Evolutionary conservation across 2,329 filamentous ascomycete species (phyloP).

Genomic region (Rhinocladiella similis): DNA sequence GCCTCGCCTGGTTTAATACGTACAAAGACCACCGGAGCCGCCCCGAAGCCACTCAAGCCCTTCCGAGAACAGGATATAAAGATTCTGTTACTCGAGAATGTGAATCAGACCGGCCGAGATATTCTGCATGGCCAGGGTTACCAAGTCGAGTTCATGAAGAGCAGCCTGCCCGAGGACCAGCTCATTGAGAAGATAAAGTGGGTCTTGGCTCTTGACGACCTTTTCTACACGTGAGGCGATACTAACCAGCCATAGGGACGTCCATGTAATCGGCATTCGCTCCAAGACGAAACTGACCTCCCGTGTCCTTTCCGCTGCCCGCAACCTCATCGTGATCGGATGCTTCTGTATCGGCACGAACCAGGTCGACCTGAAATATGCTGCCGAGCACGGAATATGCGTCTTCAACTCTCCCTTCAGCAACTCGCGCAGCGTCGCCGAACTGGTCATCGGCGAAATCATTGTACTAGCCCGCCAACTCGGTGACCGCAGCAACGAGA

Average conservation of each 20-base stretch:
- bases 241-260: conserved; percentile 55
- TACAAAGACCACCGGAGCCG: conserved; percentile 44
- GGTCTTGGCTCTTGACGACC: conserved; percentile 32
- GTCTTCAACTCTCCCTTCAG: conserved; percentile 99
- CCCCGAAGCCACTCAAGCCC: conserved; percentile 80
- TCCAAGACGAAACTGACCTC: conserved; percentile 95
- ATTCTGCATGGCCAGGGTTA: conserved; percentile 86
- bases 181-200: conserved; percentile 95
- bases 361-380: conserved; percentile 84
- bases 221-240: conserved; percentile 3
- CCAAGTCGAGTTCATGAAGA: conserved; percentile 90
- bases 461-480: conserved; percentile 89
- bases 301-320: conserved; percentile 81
- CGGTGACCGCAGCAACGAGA: conserved; percentile 86
- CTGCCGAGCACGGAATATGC: conserved; percentile 81
- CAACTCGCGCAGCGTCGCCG: conserved; percentile 95
- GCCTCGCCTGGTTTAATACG: conserved; percentile 41
- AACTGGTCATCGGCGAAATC: conserved; percentile 92
- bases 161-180: conserved; percentile 85
- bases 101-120: conserved; percentile 84
- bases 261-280: conserved; percentile 96
- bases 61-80: conserved; percentile 97
- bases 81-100: conserved; percentile 91
- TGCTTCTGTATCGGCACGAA: conserved; percentile 99
- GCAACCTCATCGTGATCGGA: conserved; percentile 91